Base-by-base conservation (phyloP, 108 stramenopile genomes). In the Chaetoceros tenuissimus region DNA sequence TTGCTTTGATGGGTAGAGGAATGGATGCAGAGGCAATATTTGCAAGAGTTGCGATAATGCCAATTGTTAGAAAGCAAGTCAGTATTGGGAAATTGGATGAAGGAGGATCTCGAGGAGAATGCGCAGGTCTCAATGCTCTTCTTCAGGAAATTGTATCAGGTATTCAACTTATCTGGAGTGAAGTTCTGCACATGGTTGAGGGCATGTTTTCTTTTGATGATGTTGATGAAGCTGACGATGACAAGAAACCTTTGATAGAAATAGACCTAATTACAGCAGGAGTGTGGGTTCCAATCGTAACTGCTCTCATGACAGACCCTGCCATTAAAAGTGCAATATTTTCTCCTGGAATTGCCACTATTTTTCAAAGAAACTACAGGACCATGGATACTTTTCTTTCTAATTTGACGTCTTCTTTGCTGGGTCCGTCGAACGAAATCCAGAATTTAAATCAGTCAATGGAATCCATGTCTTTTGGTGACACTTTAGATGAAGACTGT, bases 91-190 rank as follows among this genome's bases (percentile, higher is more conserved):
- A 82, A 40, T 57, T 93, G 25, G 91, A 93, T 66, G 78, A 85
- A 59, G 91, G 91, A 28, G 91, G 91, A 5, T 67, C 85, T n/a
- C 82, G 91, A 8, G 91, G 91, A 16, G 86, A 93, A 66, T 93
- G 91, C 59, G 81, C 87, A 8, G 87, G 91, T 10, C 63, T 93
- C 17, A 59, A 55, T 28, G 75, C 75, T n/a, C 58, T 93, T 24
- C 48, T 93, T 51, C 76, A 89, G 28, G 87, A 87, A 52, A 85
- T 89, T 44, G 69, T 73, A 21, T 55, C 71, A 16, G 63, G 71
- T 17, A 66, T 93, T 8, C 56, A 68, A 20, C 40, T 62, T 31
- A 65, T 75, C 2, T 93, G 78, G 65, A 84, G 87, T 2, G 59
- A 76, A 1, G 70, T 88, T 21, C 45, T 93, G 52, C 64, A 69